Conservation (phyloP, 495 filamentous ascomycete species). For the Aspergillus carlsbadensis region DNA sequence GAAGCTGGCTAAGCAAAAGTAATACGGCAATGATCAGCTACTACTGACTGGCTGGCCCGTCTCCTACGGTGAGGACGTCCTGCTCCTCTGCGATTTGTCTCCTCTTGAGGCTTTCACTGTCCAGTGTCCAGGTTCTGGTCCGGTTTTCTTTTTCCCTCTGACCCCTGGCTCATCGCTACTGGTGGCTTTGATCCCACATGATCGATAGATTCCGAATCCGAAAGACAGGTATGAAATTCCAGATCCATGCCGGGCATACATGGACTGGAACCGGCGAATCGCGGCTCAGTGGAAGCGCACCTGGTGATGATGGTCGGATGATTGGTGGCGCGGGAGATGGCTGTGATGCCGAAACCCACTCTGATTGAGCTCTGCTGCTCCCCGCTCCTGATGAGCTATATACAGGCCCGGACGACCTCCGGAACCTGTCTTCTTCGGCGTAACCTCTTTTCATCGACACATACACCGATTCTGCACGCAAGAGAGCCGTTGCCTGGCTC, state of each 20-base stretch:
- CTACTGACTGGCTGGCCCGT: neutral
- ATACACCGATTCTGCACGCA: conserved; percentile 2
- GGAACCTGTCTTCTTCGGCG: neutral
- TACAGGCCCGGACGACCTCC: conserved; percentile 1
- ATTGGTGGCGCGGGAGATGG: conserved; percentile 19
- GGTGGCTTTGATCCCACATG: neutral
- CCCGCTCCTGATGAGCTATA: neutral
- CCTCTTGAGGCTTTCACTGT: neutral
- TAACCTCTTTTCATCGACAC: neutral
- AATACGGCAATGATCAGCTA: neutral
- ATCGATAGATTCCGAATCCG: conserved; percentile 7
- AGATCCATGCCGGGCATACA: conserved; percentile 9
- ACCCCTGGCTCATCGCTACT: neutral
- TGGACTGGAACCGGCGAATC: conserved; percentile 33
- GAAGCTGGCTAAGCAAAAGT: neutral
- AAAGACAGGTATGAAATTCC: conserved; percentile 11
- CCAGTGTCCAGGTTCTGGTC: neutral
- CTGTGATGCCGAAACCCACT: conserved; percentile 14
- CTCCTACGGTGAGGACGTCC: neutral
- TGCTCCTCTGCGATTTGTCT: neutral
- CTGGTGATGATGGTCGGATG: conserved; percentile 29
- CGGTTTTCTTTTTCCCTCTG: neutral
- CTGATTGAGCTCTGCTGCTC: neutral
- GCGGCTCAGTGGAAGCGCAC: conserved; percentile 53
- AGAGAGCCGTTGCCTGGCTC: neutral